Conservation (phyloP, 768 basidiomycete genomes). For the Mycena metata region DNA sequence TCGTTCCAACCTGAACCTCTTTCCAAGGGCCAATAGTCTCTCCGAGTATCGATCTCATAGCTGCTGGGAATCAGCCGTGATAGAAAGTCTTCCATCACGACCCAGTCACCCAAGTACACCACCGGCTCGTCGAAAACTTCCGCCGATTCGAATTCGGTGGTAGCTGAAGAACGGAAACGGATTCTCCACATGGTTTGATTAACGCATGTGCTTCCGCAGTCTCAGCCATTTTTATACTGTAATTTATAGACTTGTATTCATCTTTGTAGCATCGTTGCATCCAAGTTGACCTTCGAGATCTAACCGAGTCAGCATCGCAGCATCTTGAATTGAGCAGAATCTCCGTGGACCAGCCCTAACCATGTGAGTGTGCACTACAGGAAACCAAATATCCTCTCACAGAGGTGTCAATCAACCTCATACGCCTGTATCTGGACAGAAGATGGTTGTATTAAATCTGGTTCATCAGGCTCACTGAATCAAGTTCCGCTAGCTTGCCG, state of each 20-base stretch:
- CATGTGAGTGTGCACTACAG: neutral
- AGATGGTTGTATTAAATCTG: conserved; percentile 19
- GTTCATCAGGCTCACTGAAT: conserved; percentile 1
- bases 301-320: neutral
- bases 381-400: neutral
- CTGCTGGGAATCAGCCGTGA: too few species aligned
- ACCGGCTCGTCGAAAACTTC: too few species aligned
- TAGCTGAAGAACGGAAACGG: neutral
- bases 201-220: neutral
- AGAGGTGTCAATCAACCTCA: conserved; percentile 8
- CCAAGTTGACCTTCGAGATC: neutral
- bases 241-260: neutral
- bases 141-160: too few species aligned
- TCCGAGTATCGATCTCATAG: too few species aligned
- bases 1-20: too few species aligned
- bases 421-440: conserved; percentile 4
- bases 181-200: conserved; percentile 24
- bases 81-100: too few species aligned
- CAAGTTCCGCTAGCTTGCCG: neutral
- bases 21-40: too few species aligned
- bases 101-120: too few species aligned
- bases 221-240: neutral
- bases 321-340: neutral
- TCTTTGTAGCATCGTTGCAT: conserved; percentile 17
- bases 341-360: neutral